Percentiles rank a stretch among this genome's conserved stretches.
Conservation (phyloP, 345 rosid species). For the Triadica sebifera region DNA sequence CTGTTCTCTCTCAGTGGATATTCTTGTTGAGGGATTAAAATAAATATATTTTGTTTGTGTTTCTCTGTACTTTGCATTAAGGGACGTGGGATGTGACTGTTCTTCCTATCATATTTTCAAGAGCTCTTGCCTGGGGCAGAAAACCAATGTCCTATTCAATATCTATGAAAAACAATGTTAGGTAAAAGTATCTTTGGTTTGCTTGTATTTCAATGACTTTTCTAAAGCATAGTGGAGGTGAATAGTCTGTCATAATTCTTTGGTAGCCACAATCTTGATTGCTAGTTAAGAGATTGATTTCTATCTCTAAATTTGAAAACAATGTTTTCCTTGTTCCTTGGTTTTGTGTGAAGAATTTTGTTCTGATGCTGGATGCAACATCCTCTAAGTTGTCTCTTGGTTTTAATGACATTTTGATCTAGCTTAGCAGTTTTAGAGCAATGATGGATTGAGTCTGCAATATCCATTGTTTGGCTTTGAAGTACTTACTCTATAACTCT, state of each 20-base stretch:
- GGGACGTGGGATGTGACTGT: background rate
- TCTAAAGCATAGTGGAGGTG: background rate
- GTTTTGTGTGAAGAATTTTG: background rate
- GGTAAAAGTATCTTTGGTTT: background rate
- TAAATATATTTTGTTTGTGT: background rate
- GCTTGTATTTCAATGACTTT: background rate
- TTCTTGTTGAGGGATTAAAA: background rate
- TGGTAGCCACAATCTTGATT: background rate
- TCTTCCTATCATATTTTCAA: background rate
- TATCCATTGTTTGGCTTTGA: too few species aligned
- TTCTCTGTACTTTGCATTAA: background rate
- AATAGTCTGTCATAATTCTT: background rate
- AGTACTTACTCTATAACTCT: too few species aligned
- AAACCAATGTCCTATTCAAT: background rate
- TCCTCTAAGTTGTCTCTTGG: background rate
- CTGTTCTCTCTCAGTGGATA: background rate
- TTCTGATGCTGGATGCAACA: background rate
- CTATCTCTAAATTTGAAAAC: background rate
- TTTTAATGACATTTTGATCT: background rate
- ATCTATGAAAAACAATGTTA: background rate
- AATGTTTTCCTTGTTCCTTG: background rate
- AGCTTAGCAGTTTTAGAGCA: background rate
- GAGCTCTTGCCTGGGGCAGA: background rate
- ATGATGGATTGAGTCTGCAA: background rate
- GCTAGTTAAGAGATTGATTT: background rate